A percentile compares a stretch with the other conserved stretches of the same genome.
Conservation (phyloP, 257 asterid species). For the Solanum peruvianum region DNA sequence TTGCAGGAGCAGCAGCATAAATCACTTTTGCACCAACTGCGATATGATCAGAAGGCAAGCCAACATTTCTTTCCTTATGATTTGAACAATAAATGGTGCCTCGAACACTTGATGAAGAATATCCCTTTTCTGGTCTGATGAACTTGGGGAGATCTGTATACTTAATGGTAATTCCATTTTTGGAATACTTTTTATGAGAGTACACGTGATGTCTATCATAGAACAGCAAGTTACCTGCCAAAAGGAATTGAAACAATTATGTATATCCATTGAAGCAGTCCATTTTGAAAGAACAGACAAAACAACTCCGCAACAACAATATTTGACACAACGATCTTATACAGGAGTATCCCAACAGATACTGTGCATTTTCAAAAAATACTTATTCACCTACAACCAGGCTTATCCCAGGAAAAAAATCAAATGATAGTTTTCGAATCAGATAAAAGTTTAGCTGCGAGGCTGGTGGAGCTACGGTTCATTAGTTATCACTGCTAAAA, state of each 20-base stretch:
- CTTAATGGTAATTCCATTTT: conserved; percentile 6
- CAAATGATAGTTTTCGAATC: not conserved
- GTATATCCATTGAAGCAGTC: not conserved
- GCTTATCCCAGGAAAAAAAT: not conserved
- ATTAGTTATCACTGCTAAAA: not conserved
- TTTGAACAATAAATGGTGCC: conserved; percentile 27
- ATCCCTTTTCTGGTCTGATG: conserved; percentile 6
- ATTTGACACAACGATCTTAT: not conserved
- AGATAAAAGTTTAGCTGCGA: not conserved
- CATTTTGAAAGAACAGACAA: not conserved
- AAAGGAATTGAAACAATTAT: not conserved
- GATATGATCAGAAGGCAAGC: conserved; percentile 20
- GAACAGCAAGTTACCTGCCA: conserved; percentile 21
- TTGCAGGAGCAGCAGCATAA: conserved; percentile 78
- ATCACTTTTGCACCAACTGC: conserved; percentile 45
- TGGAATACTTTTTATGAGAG: conserved; percentile 17
- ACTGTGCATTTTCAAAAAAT: not conserved
- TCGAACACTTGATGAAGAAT: conserved; percentile 12
- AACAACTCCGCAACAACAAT: not conserved
- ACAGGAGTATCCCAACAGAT: not conserved
- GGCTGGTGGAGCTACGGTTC: not conserved
- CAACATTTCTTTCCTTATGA: conserved; percentile 13
- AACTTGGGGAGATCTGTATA: conserved; percentile 9
- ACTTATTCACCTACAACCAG: not conserved
- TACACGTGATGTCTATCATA: conserved; percentile 10